phyloP scores from a whole-genome alignment of 164 flowering plant genomes.

The Kalanchoe fedtschenkoi region DNA sequence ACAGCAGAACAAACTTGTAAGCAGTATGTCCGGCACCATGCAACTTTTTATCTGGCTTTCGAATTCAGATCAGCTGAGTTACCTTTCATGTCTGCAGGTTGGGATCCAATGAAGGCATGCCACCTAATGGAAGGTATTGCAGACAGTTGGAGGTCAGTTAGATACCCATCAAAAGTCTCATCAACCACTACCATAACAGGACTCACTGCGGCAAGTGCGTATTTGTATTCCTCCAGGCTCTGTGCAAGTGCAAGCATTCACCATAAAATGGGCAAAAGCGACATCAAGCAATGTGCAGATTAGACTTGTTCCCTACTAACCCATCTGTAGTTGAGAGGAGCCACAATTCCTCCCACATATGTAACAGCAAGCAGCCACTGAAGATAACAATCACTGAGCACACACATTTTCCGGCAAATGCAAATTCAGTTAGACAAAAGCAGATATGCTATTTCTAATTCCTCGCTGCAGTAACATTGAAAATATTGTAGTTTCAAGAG shows the following conservation, averaged over 20 bases:
- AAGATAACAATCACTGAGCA: conserved; percentile 55
- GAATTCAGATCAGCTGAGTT: not conserved
- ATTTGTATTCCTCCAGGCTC: not conserved
- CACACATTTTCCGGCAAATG: not conserved
- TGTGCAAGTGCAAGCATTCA: not conserved
- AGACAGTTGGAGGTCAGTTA: conserved; percentile 19
- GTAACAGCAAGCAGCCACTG: conserved; percentile 73
- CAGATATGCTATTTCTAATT: not conserved
- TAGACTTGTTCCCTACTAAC: conserved; percentile 19
- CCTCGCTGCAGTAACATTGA: not conserved
- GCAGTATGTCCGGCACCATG: not conserved
- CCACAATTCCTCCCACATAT: conserved; percentile 56
- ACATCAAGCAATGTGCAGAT: not conserved
- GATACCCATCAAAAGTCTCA: conserved; percentile 39
- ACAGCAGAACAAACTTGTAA: not conserved
- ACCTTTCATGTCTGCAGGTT: conserved; percentile 7
- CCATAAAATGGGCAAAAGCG: not conserved
- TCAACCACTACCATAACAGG: conserved; percentile 68
- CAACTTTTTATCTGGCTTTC: not conserved
- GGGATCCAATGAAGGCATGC: conserved; percentile 38
- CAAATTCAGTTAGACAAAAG: not conserved
- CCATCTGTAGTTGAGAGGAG: conserved; percentile 85
- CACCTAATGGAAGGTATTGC: conserved; percentile 33
- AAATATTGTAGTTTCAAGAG: not conserved
- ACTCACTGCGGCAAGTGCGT: conserved; percentile 39